Evolutionary conservation across 2,329 filamentous ascomycete genomes (phyloP).

Genomic region (Monilinia aucupariae): DNA sequence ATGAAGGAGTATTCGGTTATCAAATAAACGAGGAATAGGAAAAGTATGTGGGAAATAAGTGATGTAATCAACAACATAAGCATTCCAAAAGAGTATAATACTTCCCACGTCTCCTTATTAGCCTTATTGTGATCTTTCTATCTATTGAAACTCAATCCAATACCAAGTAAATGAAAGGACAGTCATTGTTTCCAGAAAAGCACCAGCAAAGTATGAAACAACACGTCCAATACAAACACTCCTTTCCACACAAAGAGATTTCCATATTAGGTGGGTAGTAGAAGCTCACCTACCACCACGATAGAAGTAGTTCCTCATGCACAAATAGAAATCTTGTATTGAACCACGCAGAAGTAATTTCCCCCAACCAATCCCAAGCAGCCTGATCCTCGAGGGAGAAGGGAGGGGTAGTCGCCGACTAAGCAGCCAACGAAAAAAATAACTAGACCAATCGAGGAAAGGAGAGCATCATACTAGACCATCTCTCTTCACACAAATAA

Average conservation of each 20-base stretch:
- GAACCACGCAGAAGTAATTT: background rate
- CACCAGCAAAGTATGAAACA: background rate
- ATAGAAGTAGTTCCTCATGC: background rate
- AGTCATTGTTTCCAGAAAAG: background rate
- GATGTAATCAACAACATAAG: background rate
- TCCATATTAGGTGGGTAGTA: too few species aligned
- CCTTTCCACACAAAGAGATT: background rate
- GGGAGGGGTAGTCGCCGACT: background rate
- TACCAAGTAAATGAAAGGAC: background rate
- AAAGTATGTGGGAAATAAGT: background rate
- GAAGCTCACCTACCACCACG: too few species aligned
- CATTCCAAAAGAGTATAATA: too few species aligned
- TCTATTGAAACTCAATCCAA: background rate
- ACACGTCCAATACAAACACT: background rate
- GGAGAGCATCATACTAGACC: background rate
- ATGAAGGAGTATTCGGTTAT: background rate
- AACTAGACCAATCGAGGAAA: background rate
- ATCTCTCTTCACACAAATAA: background rate
- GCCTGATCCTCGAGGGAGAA: background rate
- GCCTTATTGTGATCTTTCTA: background rate
- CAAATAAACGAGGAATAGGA: background rate
- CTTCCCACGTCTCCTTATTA: too few species aligned
- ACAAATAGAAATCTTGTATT: background rate
- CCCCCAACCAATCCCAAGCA: background rate
- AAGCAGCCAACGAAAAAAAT: background rate